Evolutionary conservation across 192 early-diverging fungal genomes (phyloP).

Genomic region (Oehlia diaphana): DNA sequence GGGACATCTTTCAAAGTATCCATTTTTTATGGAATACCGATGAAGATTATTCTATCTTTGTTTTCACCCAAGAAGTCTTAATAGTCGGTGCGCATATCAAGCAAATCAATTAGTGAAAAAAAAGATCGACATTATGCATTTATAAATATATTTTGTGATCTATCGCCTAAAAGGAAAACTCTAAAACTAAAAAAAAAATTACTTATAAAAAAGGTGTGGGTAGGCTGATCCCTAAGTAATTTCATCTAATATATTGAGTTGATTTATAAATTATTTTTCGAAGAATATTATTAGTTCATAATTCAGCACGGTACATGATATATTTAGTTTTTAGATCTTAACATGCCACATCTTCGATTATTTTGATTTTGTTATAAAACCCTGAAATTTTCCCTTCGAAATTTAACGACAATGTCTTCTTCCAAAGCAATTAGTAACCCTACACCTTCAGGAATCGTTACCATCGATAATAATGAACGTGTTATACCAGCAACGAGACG

Average conservation of each 20-base stretch:
- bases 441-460: constrained; percentile 23
- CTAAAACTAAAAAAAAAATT: no score
- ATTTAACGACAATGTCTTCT: not conserved
- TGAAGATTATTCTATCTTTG: not conserved
- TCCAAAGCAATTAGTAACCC: not conserved
- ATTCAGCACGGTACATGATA: not conserved
- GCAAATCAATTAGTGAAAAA: no score
- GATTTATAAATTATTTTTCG: no score
- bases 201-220: no score
- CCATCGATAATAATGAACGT: constrained; percentile 43
- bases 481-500: constrained; percentile 63
- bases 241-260: no score
- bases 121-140: no score
- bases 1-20: constrained; percentile 85
- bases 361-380: not conserved
- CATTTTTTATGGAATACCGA: constrained; percentile 29
- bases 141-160: no score
- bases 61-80: not conserved
- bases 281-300: no score
- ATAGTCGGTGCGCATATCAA: no score
- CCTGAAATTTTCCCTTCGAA: not conserved
- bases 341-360: not conserved
- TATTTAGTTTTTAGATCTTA: not conserved
- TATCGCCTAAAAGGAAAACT: no score
- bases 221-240: no score